Evolutionary conservation across 305 asterid genomes (phyloP).

Genomic region (Coffea humblotiana): DNA sequence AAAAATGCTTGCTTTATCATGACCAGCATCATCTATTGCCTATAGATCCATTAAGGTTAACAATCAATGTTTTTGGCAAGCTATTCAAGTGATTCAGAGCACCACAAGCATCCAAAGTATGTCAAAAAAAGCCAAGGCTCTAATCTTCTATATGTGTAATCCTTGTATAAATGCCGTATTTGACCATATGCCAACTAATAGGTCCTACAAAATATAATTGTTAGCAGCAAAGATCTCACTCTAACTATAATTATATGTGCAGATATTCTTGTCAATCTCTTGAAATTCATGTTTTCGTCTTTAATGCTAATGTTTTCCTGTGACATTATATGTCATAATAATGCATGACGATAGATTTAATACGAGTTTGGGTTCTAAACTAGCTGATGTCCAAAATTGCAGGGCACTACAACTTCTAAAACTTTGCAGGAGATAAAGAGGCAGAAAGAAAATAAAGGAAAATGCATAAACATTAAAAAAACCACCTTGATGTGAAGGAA

Average conservation of each 20-base stretch:
- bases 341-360: background rate
- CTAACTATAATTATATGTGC: background rate
- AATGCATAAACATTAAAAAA: slow-evolving; percentile 5
- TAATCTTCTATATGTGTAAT: background rate
- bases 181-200: background rate
- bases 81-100: background rate
- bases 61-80: background rate
- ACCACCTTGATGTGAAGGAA: slow-evolving; percentile 91
- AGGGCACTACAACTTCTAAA: background rate
- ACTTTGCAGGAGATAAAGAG: background rate
- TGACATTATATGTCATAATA: background rate
- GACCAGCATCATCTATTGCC: slow-evolving; percentile 99
- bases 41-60: slow-evolving; percentile 29
- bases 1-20: slow-evolving; percentile 87
- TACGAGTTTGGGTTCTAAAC: background rate
- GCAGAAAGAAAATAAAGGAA: background rate
- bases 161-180: background rate
- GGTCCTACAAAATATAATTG: background rate
- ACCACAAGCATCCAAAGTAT: background rate
- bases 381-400: background rate
- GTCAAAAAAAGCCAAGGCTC: background rate
- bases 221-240: background rate
- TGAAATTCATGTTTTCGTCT: background rate
- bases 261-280: background rate
- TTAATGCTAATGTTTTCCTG: background rate